Percentiles rank a stretch among this genome's conserved stretches.
Evolutionary conservation across 345 rosid genomes (phyloP).

Genomic region (Crucihimalaya himalaica): DNA sequence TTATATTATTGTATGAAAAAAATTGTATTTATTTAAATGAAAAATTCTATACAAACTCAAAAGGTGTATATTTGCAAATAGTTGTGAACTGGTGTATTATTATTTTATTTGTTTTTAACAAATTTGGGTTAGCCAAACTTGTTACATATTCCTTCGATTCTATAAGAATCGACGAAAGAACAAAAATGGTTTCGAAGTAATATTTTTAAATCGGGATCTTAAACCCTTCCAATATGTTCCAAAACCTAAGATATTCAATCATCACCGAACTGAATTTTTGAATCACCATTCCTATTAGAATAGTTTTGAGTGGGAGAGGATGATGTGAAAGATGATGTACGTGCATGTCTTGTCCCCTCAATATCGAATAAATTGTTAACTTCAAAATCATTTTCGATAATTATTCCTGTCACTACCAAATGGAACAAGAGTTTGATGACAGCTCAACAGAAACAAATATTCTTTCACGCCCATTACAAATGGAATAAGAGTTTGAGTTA

Average conservation of each 20-base stretch:
- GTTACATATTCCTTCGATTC: no score
- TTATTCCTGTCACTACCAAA: slow-evolving; percentile 24
- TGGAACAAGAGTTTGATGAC: slow-evolving; percentile 30
- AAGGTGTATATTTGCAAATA: no score
- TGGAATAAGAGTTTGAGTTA: no score
- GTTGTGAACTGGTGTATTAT: no score
- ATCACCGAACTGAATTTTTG: neutral
- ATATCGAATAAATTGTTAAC: neutral
- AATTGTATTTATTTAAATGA: no score
- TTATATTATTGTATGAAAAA: no score
- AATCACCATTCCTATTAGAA: neutral
- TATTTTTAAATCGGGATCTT: neutral
- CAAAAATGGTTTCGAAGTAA: neutral
- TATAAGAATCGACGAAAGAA: neutral
- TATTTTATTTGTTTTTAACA: no score
- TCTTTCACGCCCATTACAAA: neutral
- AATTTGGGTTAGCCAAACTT: no score
- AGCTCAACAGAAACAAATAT: slow-evolving; percentile 15
- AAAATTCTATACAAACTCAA: no score
- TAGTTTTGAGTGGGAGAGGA: neutral
- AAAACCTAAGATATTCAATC: neutral
- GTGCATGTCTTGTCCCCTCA: neutral
- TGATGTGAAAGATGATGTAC: slow-evolving; percentile 14
- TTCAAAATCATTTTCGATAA: neutral
- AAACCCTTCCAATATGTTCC: neutral